A percentile compares a stretch with the other conserved stretches of the same genome.
These are phyloP conservation scores for Metarhizium anisopliae DNA, from an alignment of 2,329 filamentous ascomycete species.

Conservation along the genomic window DNA sequence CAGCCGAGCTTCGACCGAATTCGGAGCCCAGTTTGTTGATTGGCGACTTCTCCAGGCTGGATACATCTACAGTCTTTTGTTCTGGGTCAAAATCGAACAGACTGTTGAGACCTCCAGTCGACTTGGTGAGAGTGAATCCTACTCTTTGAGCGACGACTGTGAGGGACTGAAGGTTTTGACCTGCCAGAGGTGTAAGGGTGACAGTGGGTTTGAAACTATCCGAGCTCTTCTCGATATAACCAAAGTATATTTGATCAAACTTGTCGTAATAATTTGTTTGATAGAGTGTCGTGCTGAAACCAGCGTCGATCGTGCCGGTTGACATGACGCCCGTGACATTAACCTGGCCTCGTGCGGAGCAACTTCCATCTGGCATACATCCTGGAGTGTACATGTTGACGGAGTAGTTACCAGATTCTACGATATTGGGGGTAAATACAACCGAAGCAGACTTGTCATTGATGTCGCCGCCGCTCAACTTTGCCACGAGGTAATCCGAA, in stretches of 20 bases:
- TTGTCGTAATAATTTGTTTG: constrained; percentile 97
- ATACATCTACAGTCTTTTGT: constrained; percentile 41
- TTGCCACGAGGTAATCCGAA: constrained; percentile 68
- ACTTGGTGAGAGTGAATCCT: constrained; percentile 64
- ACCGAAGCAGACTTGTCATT: constrained; percentile 56
- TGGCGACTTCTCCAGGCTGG: constrained; percentile 59
- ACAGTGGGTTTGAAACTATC: constrained; percentile 70
- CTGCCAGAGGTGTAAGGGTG: constrained; percentile 61
- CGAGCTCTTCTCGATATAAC: constrained; percentile 68
- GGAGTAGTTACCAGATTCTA: constrained; percentile 83
- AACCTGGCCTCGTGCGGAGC: constrained; percentile 66
- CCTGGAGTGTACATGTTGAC: constrained; percentile 90
- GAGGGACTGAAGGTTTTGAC: constrained; percentile 52
- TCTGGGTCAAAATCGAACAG: constrained; percentile 79
- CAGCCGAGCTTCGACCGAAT: constrained; percentile 57
- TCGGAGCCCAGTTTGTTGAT: constrained; percentile 68
- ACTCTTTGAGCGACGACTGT: constrained; percentile 86
- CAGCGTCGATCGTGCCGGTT: constrained; percentile 31
- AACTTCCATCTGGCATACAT: constrained; percentile 72
- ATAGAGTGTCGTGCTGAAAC: constrained; percentile 56
- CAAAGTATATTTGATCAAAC: constrained; percentile 86
- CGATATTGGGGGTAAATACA: constrained; percentile 74
- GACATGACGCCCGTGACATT: constrained; percentile 70
- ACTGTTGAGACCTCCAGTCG: constrained; percentile 76
- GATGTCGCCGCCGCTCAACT: constrained; percentile 46